Percentiles rank a stretch among this genome's conserved stretches.
These are phyloP conservation scores for Sporothrix variecibatus DNA, from an alignment of 2,329 filamentous ascomycete species.

Conservation along the genomic window DNA sequence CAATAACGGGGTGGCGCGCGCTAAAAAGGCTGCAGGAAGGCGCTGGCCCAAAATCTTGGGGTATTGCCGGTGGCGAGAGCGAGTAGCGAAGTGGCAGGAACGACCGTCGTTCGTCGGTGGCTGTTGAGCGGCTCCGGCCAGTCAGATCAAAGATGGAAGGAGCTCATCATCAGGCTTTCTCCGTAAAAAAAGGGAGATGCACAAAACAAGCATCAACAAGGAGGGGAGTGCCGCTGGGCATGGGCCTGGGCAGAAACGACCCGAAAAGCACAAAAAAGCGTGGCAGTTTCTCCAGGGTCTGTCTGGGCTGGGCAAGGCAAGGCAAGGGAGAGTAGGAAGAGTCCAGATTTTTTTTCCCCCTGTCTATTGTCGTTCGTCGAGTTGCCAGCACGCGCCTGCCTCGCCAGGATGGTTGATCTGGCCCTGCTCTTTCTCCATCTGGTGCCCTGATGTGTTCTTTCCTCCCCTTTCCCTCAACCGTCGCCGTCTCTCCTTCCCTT, in stretches of 20 bases:
- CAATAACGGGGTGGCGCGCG: slow-evolving; percentile 21
- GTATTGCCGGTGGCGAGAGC: not conserved
- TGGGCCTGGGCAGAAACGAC: not conserved
- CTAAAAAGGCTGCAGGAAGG: slow-evolving; percentile 15
- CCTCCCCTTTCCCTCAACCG: not conserved
- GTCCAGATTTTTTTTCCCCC: not conserved
- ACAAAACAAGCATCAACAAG: slow-evolving; percentile 11
- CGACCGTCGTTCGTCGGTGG: not conserved
- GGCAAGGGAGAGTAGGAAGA: not conserved
- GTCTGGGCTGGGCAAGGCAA: not conserved
- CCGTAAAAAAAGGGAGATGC: not conserved
- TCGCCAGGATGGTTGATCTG: not conserved
- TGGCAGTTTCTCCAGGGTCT: slow-evolving; percentile 10
- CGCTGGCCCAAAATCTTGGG: not conserved
- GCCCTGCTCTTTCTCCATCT: not conserved
- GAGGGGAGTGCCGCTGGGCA: not conserved
- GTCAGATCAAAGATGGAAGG: slow-evolving; percentile 9
- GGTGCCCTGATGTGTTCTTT: not conserved
- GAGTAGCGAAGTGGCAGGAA: not conserved
- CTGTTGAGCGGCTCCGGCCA: slow-evolving; percentile 1
- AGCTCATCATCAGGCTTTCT: not conserved
- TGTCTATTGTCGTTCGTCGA: not conserved
- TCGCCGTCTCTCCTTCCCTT: not conserved
- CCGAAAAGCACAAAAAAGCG: slow-evolving; percentile 5
- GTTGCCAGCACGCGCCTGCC: not conserved